phyloP scores from a whole-genome alignment of 2,329 filamentous ascomycete species.

The Rhynchosporium graminicola region DNA sequence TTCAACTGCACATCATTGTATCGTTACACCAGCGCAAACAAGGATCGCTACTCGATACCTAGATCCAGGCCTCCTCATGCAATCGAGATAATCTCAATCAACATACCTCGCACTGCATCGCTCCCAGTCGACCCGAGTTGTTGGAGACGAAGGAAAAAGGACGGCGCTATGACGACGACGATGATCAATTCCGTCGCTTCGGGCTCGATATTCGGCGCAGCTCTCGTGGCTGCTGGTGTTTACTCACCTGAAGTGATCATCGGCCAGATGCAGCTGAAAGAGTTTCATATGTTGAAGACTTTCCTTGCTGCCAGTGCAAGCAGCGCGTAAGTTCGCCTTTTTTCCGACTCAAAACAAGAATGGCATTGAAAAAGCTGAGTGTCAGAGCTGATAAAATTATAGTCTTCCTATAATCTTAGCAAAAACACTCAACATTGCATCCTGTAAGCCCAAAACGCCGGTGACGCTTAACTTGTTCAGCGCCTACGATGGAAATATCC shows the following conservation, averaged over 20 bases:
- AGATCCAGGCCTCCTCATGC: constrained; percentile 3
- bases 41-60: not conserved
- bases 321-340: constrained; percentile 54
- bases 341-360: not conserved
- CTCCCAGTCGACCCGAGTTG: not conserved
- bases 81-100: too few relatives aligned
- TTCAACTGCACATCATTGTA: not conserved
- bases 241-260: constrained; percentile 60
- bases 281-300: constrained; percentile 66
- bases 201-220: constrained; percentile 62
- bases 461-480: constrained; percentile 47
- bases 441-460: constrained; percentile 38
- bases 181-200: constrained; percentile 31
- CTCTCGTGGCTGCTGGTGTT: constrained; percentile 61
- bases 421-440: constrained; percentile 43
- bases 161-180: not conserved
- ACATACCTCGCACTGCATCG: not conserved
- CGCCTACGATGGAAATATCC: constrained; percentile 62
- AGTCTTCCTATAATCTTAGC: constrained; percentile 52
- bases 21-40: not conserved
- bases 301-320: constrained; percentile 64
- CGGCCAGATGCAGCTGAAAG: constrained; percentile 58
- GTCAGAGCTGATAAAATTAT: constrained; percentile 6
- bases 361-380: too few relatives aligned
- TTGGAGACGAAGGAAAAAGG: not conserved